Conservation (phyloP, 2,329 filamentous ascomycete genomes). For the Penicillium sp. region DNA sequence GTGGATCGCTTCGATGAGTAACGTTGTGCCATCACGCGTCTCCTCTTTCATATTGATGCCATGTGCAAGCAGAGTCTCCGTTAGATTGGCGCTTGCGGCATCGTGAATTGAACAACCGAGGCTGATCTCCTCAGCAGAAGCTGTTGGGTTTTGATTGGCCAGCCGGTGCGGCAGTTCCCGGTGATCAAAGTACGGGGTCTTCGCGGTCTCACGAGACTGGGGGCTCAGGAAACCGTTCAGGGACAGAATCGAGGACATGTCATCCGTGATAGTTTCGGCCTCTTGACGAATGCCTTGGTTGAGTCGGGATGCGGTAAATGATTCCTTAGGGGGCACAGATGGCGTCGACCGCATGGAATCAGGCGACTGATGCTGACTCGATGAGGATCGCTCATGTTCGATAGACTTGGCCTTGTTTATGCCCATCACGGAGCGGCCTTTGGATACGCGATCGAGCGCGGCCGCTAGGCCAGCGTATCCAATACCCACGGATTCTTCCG, state of each 20-base stretch:
- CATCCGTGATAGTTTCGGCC: conserved; percentile 26
- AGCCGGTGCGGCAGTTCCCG: neutral
- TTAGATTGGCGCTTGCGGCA: conserved; percentile 52
- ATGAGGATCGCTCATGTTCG: conserved; percentile 7
- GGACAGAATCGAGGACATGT: conserved; percentile 33
- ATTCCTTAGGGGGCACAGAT: conserved; percentile 30
- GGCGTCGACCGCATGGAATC: conserved; percentile 11
- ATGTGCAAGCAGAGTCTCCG: conserved; percentile 62
- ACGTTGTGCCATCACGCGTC: conserved; percentile 59
- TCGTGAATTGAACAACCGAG: conserved; percentile 1
- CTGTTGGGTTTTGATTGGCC: neutral
- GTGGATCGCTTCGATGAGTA: conserved; percentile 61
- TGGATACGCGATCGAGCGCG: conserved; percentile 55
- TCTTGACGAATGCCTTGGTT: neutral
- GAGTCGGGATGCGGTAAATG: conserved; percentile 14
- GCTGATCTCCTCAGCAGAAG: conserved; percentile 2
- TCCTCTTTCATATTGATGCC: conserved; percentile 58
- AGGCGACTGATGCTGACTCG: neutral
- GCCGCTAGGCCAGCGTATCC: conserved; percentile 67
- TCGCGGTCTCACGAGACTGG: conserved; percentile 9
- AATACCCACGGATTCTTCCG: conserved; percentile 62
- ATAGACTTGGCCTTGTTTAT: conserved; percentile 31
- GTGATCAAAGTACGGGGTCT: neutral
- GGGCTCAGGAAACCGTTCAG: conserved; percentile 20
- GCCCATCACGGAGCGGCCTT: conserved; percentile 33